These are phyloP conservation scores for Gymnopilus dilepis DNA, from an alignment of 768 basidiomycete species.

Conservation along the genomic window DNA sequence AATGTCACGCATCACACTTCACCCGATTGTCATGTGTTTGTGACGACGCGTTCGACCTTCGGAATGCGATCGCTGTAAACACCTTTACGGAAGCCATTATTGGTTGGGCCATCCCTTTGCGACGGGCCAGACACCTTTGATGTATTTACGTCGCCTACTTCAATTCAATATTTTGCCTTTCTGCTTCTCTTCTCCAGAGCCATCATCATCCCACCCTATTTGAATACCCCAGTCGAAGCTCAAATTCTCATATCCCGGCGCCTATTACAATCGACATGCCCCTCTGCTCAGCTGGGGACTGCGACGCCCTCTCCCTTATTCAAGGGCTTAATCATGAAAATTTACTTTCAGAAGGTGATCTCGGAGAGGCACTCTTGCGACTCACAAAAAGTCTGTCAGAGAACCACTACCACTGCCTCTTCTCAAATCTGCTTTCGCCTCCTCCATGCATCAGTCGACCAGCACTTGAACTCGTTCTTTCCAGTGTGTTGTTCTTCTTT, in stretches of 20 bases:
- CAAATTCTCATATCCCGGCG: not conserved
- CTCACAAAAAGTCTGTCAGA: not conserved
- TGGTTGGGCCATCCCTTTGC: not conserved
- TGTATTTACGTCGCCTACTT: not conserved
- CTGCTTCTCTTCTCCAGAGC: not conserved
- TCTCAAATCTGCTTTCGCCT: conserved; percentile 11
- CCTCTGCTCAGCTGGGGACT: not conserved
- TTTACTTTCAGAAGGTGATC: conserved; percentile 5
- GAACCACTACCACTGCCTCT: conserved; percentile 7
- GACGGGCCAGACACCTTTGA: not conserved
- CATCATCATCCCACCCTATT: no score
- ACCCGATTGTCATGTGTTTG: not conserved
- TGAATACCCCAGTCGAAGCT: no score
- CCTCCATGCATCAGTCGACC: conserved; percentile 7
- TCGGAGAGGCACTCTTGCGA: not conserved
- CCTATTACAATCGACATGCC: not conserved
- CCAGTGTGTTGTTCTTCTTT: conserved; percentile 17
- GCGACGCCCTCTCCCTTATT: not conserved
- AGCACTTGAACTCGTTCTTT: conserved; percentile 19
- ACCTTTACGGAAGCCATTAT: not conserved
- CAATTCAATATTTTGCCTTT: not conserved
- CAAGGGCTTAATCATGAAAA: conserved; percentile 10
- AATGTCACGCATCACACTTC: not conserved
- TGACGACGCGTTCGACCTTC: conserved; percentile 1
- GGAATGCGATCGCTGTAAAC: not conserved